Evolutionary conservation across 1,284 basidiomycete genomes (phyloP).

Genomic region (Ganoderma boninense): DNA sequence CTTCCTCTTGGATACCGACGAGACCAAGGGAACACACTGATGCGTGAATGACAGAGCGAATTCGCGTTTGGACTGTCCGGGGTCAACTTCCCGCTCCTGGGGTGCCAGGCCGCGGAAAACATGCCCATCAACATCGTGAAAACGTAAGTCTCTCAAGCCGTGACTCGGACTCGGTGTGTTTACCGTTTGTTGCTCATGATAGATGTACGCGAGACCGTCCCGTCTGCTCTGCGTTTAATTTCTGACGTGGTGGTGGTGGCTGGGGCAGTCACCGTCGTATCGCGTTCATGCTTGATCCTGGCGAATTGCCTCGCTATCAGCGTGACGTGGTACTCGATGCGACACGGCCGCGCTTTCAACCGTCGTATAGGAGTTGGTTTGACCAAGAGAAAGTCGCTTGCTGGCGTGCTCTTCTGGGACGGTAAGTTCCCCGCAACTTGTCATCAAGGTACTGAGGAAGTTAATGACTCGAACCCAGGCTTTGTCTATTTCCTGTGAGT

Average conservation of each 20-base stretch:
- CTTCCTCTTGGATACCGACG: neutral
- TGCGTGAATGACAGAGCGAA: neutral
- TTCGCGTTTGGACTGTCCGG: neutral
- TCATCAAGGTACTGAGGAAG: too few relatives aligned
- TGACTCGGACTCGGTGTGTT: neutral
- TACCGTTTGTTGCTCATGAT: neutral
- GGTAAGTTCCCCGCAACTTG: too few relatives aligned
- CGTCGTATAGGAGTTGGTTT: neutral
- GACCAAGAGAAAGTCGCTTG: neutral
- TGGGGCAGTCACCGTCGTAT: neutral
- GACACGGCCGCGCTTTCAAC: neutral
- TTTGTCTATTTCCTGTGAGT: constrained; percentile 5
- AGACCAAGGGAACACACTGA: neutral
- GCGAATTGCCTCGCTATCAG: neutral
- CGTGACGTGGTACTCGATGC: neutral
- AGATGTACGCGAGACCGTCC: neutral
- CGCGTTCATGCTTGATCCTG: neutral
- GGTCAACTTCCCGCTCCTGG: neutral
- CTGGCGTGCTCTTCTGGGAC: neutral
- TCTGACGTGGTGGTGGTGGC: neutral
- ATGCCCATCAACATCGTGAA: neutral
- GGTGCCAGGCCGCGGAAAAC: neutral
- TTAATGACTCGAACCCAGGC: too few relatives aligned
- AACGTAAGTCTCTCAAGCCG: neutral
- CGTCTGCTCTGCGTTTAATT: neutral